phyloP scores from a whole-genome alignment of 2,329 filamentous ascomycete genomes.

The Didymella pomorum region DNA sequence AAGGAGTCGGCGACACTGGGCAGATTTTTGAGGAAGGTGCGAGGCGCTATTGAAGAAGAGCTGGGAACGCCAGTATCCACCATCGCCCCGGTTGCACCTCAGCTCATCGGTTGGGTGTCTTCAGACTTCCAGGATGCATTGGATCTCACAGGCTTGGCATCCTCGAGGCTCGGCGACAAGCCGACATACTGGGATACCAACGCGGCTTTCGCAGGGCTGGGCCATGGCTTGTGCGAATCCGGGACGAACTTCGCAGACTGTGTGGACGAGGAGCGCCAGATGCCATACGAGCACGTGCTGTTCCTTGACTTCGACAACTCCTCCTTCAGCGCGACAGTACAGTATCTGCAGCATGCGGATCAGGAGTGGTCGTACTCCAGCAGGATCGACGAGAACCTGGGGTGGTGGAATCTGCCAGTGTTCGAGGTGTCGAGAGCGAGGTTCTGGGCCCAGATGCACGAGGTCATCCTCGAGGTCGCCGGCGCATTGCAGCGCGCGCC shows the following conservation, averaged over 20 bases:
- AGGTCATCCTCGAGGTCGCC: constrained; percentile 28
- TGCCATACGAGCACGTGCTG: constrained; percentile 28
- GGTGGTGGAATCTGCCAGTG: constrained; percentile 39
- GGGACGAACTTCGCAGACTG: constrained; percentile 15
- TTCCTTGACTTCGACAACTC: constrained; percentile 39
- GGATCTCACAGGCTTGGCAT: constrained; percentile 25
- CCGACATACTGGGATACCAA: constrained; percentile 29
- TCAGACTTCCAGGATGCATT: constrained; percentile 31
- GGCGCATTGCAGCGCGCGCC: constrained; percentile 23
- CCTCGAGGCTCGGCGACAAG: constrained; percentile 6
- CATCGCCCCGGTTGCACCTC: constrained; percentile 31
- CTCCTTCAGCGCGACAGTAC: constrained; percentile 34
- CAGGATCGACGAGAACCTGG: constrained; percentile 25
- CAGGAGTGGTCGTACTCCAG: constrained; percentile 19
- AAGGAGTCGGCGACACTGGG: constrained; percentile 29
- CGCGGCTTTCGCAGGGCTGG: constrained; percentile 31
- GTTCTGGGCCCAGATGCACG: constrained; percentile 36
- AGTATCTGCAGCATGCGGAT: constrained; percentile 21
- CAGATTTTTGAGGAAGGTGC: constrained; percentile 27
- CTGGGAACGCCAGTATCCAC: constrained; percentile 22
- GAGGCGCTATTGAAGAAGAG: constrained; percentile 25
- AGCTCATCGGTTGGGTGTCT: constrained; percentile 17
- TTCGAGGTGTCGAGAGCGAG: constrained; percentile 32
- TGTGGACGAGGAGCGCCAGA: constrained; percentile 13
- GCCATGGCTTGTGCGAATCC: constrained; percentile 26